A percentile compares a stretch with the other conserved stretches of the same genome.
Evolutionary conservation across 805 yeast genomes (phyloP).

Genomic region (Kodamaea hsintzibuensis): DNA sequence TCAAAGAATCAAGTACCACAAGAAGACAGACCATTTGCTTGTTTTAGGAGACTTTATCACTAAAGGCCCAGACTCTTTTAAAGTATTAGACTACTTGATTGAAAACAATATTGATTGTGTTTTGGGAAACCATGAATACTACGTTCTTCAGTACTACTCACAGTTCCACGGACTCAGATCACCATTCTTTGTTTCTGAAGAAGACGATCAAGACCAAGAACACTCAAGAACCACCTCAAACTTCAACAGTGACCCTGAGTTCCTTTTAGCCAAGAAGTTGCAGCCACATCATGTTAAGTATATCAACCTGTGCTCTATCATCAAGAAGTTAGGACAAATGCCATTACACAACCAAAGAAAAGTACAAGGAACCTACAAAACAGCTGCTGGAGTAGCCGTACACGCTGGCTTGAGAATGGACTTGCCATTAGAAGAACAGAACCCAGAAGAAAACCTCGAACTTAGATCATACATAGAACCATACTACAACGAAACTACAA

Average conservation of each 20-base stretch:
- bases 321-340: constrained; percentile 61
- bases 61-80: constrained; percentile 77
- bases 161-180: constrained; percentile 51
- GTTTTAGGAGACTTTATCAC: constrained; percentile 83
- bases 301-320: constrained; percentile 63
- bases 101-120: constrained; percentile 66
- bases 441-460: constrained; percentile 62
- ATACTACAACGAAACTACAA: constrained; percentile 57
- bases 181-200: constrained; percentile 24
- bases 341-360: constrained; percentile 40
- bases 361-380: constrained; percentile 25
- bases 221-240: constrained; percentile 9
- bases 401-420: constrained; percentile 85
- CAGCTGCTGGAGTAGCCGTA: constrained; percentile 54
- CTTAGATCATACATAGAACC: constrained; percentile 72
- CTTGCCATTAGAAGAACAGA: constrained; percentile 54
- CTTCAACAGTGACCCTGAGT: constrained; percentile 39
- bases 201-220: neutral
- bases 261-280: constrained; percentile 51
- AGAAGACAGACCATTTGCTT: constrained; percentile 56
- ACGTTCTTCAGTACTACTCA: constrained; percentile 64
- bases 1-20: constrained; percentile 47
- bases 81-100: constrained; percentile 59
- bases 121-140: constrained; percentile 87
- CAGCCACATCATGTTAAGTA: constrained; percentile 61